These are phyloP conservation scores for Lactifluus pinguis DNA, from an alignment of 768 basidiomycete genomes.

Conservation along the genomic window DNA sequence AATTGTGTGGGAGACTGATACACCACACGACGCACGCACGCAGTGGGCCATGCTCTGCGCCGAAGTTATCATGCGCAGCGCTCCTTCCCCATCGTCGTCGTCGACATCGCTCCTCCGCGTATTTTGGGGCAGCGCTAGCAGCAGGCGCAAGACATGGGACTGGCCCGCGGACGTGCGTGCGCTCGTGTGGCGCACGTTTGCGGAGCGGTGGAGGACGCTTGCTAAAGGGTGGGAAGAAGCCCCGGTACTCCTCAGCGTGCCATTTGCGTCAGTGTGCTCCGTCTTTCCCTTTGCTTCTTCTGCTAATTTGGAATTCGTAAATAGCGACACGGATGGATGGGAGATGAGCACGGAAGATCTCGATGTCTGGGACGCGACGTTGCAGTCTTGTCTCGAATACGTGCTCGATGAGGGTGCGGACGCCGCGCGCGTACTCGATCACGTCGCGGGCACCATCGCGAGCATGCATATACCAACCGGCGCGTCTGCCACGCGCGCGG, in stretches of 20 bases:
- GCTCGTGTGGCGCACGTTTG: conserved; percentile 48
- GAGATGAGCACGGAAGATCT: conserved; percentile 46
- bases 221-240: conserved; percentile 43
- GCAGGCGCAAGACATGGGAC: conserved; percentile 22
- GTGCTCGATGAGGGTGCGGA: conserved; percentile 57
- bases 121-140: conserved; percentile 23
- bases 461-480: conserved; percentile 32
- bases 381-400: conserved; percentile 42
- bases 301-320: neutral
- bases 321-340: conserved; percentile 33
- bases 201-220: conserved; percentile 45
- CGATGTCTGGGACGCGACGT: conserved; percentile 49
- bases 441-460: conserved; percentile 41
- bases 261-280: conserved; percentile 49
- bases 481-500: conserved; percentile 41
- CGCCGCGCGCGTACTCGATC: conserved; percentile 42
- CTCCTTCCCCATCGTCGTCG: conserved; percentile 13
- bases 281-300: neutral
- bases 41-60: conserved; percentile 57
- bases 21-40: conserved; percentile 36
- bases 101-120: conserved; percentile 31
- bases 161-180: conserved; percentile 38
- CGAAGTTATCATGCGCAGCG: conserved; percentile 40
- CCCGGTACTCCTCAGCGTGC: conserved; percentile 44
- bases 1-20: conserved; percentile 36